Evolutionary conservation across 371 early-diverging fungal species (phyloP).

Genomic region (Rhizopus stolonifer): DNA sequence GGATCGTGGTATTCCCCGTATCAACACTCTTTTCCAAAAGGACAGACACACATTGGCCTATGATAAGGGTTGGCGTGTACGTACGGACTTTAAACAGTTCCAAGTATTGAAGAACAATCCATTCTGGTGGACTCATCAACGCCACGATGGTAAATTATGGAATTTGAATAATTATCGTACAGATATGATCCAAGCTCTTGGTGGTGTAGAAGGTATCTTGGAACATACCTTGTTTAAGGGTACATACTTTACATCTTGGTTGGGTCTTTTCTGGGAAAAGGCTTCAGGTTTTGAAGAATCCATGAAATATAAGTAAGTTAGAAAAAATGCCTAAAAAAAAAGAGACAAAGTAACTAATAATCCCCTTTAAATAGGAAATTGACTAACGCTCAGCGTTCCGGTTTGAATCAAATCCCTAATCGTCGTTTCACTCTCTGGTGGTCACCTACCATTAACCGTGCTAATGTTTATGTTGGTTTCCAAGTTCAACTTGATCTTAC

Average conservation of each 20-base stretch:
- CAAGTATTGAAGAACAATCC: conserved; percentile 94
- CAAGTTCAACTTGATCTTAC: conserved; percentile 98
- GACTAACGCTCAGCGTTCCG: conserved; percentile 98
- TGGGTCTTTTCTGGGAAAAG: conserved; percentile 98
- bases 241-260: conserved; percentile 96
- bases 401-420: conserved; percentile 99
- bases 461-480: conserved; percentile 99
- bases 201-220: conserved; percentile 97
- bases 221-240: conserved; percentile 99
- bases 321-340: no score
- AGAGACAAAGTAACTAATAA: no score
- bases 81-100: conserved; percentile 97
- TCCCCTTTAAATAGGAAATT: conserved; percentile 60
- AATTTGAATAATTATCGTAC: conserved; percentile 96
- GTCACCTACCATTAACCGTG: conserved; percentile 97
- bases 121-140: conserved; percentile 93
- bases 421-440: conserved; percentile 99
- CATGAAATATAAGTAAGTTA: conserved; percentile 71
- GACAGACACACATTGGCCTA: conserved; percentile 97
- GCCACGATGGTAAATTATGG: conserved; percentile 98
- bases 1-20: conserved; percentile 99
- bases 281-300: conserved; percentile 55
- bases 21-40: conserved; percentile 95
- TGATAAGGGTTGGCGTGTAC: conserved; percentile 98
- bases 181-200: conserved; percentile 98